Evolutionary conservation across 2,329 filamentous ascomycete species (phyloP), one percentile per base, ranked within the genome.

Genomic region (Corinectria fuckeliana): DNA sequence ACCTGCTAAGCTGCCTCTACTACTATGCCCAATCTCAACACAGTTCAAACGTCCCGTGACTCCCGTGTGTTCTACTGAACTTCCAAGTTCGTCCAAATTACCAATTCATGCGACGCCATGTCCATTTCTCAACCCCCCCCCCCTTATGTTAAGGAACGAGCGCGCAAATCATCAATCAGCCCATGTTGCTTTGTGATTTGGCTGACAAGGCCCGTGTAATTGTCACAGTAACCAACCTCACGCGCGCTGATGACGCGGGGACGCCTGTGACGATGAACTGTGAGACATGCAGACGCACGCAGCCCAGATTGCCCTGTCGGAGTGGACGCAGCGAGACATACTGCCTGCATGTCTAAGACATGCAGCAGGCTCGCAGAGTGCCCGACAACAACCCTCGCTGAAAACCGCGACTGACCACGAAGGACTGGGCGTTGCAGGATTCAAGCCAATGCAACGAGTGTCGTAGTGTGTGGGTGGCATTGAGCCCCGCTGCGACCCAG

Each of bases 271-370:
- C 41, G 63, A 61, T 56, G 44, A 51, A 39, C 42, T 34, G 57
- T 60, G 63, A 69, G 71, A 71, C 68, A 69, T 64, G 58, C 56
- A 66, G 61, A 69, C 62, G 68, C 68, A 67, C 56, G 56, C 60
- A 61, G 45, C 39, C 41, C 56, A 71, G 68, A 74, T 74, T 61
- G 71, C 44, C 74, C 76, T 76, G 66, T 77, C 70, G 71, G 75
- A 74, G 70, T 60, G 58, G 48, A 62, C 50, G 50, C 62, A 73
- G 68, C 74, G 68, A 78, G 76, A 78, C 76, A 77, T 72, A 67
- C 64, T 65, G 63, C 60, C 66, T 69, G 71, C 67, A 73, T 72
- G 71, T 74, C 72, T 62, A 1, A 67, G 75, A 76, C 74, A 74
- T 71, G 66, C 70, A 73, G 67, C 63, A 63, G n/a, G 44, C 49